Conservation (phyloP, 805 yeast genomes). For the Candida berthetii region DNA sequence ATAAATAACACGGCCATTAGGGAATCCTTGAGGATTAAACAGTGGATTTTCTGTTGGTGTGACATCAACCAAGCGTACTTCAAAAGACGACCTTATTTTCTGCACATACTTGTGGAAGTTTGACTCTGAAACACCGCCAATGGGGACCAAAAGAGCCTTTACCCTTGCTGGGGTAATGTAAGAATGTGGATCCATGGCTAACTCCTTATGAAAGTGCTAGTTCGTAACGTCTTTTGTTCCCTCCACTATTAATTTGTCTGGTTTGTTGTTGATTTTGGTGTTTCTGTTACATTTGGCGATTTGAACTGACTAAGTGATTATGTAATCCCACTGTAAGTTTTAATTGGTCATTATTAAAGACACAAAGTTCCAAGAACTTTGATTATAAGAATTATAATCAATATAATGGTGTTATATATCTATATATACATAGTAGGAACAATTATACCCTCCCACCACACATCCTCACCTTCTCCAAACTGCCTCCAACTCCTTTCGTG, state of each 20-base stretch:
- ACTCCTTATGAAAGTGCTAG: neutral
- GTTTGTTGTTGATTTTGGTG: too few relatives aligned
- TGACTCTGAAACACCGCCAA: constrained; percentile 38
- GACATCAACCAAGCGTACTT: constrained; percentile 71
- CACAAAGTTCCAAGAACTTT: too few relatives aligned
- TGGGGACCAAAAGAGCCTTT: constrained; percentile 62
- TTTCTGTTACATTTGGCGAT: constrained; percentile 48
- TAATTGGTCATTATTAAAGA: too few relatives aligned
- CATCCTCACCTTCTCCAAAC: too few relatives aligned
- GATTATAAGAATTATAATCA: too few relatives aligned
- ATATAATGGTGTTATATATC: too few relatives aligned
- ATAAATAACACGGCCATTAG: constrained; percentile 67
- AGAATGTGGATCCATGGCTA: constrained; percentile 31
- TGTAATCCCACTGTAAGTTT: too few relatives aligned
- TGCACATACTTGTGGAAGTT: constrained; percentile 33
- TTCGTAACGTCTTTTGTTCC: neutral
- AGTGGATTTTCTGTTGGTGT: constrained; percentile 51
- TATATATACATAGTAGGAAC: too few relatives aligned
- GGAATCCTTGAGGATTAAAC: constrained; percentile 84
- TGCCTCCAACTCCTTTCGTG: too few relatives aligned
- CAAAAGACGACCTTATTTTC: constrained; percentile 41
- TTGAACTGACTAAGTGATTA: too few relatives aligned
- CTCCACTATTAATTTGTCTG: too few relatives aligned
- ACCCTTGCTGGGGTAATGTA: constrained; percentile 64
- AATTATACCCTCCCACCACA: too few relatives aligned